Evolutionary conservation across 129 eudicot genomes (phyloP).

Genomic region (Lonicera japonica): DNA sequence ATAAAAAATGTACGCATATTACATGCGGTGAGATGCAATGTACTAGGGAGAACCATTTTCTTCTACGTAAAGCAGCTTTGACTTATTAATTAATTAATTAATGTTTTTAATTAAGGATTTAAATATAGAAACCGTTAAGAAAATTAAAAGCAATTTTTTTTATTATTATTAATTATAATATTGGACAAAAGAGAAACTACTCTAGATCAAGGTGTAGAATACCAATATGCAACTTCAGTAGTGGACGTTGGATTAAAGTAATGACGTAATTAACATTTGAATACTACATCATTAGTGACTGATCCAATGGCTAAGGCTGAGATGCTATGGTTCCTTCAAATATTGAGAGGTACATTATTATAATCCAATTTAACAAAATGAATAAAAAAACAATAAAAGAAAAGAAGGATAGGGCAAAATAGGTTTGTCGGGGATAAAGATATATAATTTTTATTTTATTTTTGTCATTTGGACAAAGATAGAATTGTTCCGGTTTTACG

Average conservation of each 20-base stretch:
- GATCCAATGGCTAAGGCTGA: background rate
- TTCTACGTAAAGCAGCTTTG: too few species aligned
- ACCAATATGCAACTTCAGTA: background rate
- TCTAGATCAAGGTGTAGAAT: background rate
- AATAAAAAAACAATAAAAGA: background rate
- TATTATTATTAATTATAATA: background rate
- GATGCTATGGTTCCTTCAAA: background rate
- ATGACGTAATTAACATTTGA: background rate
- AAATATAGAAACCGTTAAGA: background rate
- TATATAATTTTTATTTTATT: too few species aligned
- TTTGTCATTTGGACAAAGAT: background rate
- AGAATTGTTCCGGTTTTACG: slow-evolving; percentile 2
- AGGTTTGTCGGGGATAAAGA: slow-evolving; percentile 2
- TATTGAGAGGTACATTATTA: background rate
- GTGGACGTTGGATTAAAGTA: background rate
- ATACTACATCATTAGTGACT: background rate
- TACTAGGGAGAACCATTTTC: too few species aligned
- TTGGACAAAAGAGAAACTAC: background rate
- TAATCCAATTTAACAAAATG: background rate
- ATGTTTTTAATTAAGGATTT: background rate
- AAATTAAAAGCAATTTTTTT: background rate
- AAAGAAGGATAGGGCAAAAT: too few species aligned
- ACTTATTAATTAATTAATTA: too few species aligned
- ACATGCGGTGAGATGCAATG: too few species aligned
- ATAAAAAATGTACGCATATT: too few species aligned